A percentile compares a stretch with the other conserved stretches of the same genome.
phyloP scores from a whole-genome alignment of 108 stramenopile genomes.

The Skeletonema tropicum region DNA sequence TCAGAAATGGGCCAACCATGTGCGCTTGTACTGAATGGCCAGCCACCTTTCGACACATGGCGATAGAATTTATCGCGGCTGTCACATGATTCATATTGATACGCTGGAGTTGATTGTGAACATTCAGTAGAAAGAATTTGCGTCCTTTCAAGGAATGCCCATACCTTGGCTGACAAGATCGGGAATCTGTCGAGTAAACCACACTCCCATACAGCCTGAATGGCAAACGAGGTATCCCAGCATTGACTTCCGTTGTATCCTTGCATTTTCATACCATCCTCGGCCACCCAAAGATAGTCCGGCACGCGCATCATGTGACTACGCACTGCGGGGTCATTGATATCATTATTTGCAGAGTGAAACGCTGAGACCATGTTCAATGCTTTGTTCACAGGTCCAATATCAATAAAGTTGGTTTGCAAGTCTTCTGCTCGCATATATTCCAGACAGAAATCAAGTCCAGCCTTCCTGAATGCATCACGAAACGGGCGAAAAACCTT shows the following conservation, averaged over 20 bases:
- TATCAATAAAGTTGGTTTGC: constrained; percentile 96
- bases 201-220: constrained; percentile 90
- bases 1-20: constrained; percentile 99
- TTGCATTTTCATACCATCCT: constrained; percentile 99
- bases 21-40: constrained; percentile 97
- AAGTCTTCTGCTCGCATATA: constrained; percentile 96
- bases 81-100: constrained; percentile 72
- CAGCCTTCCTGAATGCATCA: constrained; percentile 63
- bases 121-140: constrained; percentile 87
- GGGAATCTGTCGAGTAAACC: constrained; percentile 84
- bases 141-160: constrained; percentile 80
- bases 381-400: constrained; percentile 99
- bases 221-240: constrained; percentile 98
- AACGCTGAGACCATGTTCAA: constrained; percentile 91
- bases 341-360: constrained; percentile 62
- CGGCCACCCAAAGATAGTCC: constrained; percentile 98
- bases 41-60: constrained; percentile 95
- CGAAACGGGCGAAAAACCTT: constrained; percentile 71
- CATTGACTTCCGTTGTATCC: constrained; percentile 98
- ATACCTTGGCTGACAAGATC: constrained; percentile 64
- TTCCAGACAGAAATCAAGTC: constrained; percentile 76
- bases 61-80: constrained; percentile 88
- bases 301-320: constrained; percentile 89
- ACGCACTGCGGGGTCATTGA: constrained; percentile 64
- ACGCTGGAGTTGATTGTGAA: constrained; percentile 77